Evolutionary conservation across 2,329 filamentous ascomycete species (phyloP), one percentile per base, ranked within the genome.

Genomic region (Alternaria panax): DNA sequence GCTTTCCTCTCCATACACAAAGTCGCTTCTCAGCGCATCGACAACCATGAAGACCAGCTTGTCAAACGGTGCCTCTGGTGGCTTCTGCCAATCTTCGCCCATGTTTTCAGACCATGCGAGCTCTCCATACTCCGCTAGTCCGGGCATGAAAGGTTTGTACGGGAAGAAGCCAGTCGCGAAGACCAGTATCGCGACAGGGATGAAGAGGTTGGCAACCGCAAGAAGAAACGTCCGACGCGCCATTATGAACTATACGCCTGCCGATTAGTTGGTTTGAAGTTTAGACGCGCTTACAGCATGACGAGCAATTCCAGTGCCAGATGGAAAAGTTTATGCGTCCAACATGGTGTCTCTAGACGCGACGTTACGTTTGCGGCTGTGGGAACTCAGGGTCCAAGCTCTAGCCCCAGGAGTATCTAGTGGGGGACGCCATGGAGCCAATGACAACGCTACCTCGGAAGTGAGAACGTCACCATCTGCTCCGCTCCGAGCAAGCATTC

Each of bases 41-140:
- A 99, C 91, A 7, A 99, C 93, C 94, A 99, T 98, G 78, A 99
- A 97, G 54, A 99, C 84, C 53, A 98, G 83, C 72, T 90, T 93
- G 78, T 98, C 88, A 77, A 99, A 99, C 0, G 90, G 88, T 32
- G 91, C 85, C 48, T 83, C 79, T 3, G 90, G 88, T 7, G 62
- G 60, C 16, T 63, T 55, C 84, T 84, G 67, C 56, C 63, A 60
- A 16, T 54, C 53, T 82, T 65, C 60, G 3, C 52, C 63, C 43
- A 68, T 59, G 9, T 36, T 43, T 1, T 66, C 57, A 30, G 87
- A 62, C 80, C 85, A 83, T 46, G 83, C 80, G 27, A 86, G 75
- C 50, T 84, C 72, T 63, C 87, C 85, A 78, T 89, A 91, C 63
- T 85, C 82, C 9, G 95, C 93, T 46, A 97, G 82, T 4, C 95